These are phyloP conservation scores for Phellinidium pouzarii DNA, from an alignment of 1,284 basidiomycete genomes.

Conservation along the genomic window DNA sequence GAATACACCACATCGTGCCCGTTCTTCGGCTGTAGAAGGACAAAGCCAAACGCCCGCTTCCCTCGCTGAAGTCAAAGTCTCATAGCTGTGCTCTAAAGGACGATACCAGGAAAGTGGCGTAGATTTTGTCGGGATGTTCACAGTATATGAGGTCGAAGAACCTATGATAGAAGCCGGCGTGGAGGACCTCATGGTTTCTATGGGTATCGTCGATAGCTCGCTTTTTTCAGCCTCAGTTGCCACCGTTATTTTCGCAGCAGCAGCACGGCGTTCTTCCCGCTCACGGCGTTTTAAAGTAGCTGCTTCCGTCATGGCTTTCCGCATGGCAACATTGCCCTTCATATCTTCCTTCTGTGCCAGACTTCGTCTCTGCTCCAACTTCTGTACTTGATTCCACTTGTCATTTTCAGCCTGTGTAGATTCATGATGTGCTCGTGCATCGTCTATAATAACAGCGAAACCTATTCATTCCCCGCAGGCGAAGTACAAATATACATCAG, in stretches of 20 bases:
- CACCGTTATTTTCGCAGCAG: constrained; percentile 28
- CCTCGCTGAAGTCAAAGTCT: constrained; percentile 54
- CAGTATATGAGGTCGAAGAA: constrained; percentile 38
- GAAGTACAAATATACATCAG: no score
- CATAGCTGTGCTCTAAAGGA: constrained; percentile 36
- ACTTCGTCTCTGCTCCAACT: constrained; percentile 39
- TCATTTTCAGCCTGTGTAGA: constrained; percentile 48
- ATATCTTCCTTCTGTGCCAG: constrained; percentile 38
- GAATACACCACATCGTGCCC: constrained; percentile 76
- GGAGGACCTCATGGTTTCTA: constrained; percentile 22
- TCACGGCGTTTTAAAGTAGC: constrained; percentile 65
- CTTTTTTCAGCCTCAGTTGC: constrained; percentile 25
- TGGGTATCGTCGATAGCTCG: constrained; percentile 18
- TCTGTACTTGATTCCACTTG: constrained; percentile 49
- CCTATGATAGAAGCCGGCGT: constrained; percentile 20
- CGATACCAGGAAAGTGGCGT: constrained; percentile 57
- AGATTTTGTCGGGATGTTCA: constrained; percentile 59
- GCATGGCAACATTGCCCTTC: constrained; percentile 37
- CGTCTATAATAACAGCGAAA: constrained; percentile 73
- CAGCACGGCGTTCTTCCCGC: constrained; percentile 50
- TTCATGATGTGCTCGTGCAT: constrained; percentile 53
- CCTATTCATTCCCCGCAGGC: constrained; percentile 35
- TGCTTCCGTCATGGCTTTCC: constrained; percentile 49
- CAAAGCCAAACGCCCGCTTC: constrained; percentile 72
- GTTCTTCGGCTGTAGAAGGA: constrained; percentile 57